Evolutionary conservation across 768 basidiomycete genomes (phyloP).

Genomic region (Naganishia antarctica): DNA sequence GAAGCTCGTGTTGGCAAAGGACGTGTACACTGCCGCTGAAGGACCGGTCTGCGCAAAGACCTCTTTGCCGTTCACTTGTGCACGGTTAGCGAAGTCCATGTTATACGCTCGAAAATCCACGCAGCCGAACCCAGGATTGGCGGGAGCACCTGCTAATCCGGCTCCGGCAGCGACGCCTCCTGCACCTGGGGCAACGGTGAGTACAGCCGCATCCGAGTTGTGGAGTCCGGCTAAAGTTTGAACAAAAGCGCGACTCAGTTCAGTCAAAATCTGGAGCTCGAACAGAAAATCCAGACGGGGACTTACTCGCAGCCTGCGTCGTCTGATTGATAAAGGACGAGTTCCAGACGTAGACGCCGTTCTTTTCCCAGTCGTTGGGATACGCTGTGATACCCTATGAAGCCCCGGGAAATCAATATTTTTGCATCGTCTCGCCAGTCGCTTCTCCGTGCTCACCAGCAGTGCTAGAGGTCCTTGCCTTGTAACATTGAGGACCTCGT

Average conservation of each 20-base stretch:
- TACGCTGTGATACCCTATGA: slow-evolving; percentile 21
- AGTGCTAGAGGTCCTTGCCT: slow-evolving; percentile 58
- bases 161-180: slow-evolving; percentile 60
- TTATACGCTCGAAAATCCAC: slow-evolving; percentile 63
- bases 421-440: background rate
- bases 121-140: slow-evolving; percentile 55
- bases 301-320: slow-evolving; percentile 25
- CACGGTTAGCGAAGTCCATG: slow-evolving; percentile 63
- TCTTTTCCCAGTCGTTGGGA: slow-evolving; percentile 12
- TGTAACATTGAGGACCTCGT: slow-evolving; percentile 60
- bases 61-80: slow-evolving; percentile 37
- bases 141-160: slow-evolving; percentile 60
- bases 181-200: slow-evolving; percentile 59
- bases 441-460: slow-evolving; percentile 51
- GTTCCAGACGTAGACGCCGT: slow-evolving; percentile 29
- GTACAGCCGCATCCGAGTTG: slow-evolving; percentile 60
- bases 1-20: slow-evolving; percentile 65
- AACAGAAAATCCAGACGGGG: background rate
- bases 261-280: background rate
- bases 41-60: slow-evolving; percentile 51
- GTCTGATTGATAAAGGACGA: slow-evolving; percentile 34
- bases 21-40: slow-evolving; percentile 61
- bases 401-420: background rate
- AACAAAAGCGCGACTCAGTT: background rate
- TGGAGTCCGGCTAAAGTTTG: slow-evolving; percentile 38